A percentile compares a stretch with the other conserved stretches of the same genome.
Conservation (phyloP, 768 basidiomycete species). For the Chlorophyllum brunneum region DNA sequence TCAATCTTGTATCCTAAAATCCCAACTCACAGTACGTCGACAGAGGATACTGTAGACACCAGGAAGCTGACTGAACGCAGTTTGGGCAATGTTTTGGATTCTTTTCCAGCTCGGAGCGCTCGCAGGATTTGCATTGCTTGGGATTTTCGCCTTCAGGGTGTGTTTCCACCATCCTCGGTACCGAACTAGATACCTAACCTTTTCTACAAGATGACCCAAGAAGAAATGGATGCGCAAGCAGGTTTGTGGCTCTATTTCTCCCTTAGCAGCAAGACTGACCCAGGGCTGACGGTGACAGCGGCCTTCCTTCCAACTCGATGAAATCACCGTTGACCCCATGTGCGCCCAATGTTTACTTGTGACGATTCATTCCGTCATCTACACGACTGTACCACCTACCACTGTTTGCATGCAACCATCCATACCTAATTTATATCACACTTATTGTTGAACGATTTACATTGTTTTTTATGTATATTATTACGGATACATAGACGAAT, state of each 20-base stretch:
- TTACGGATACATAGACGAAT: constrained; percentile 7
- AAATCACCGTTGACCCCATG: too few relatives aligned
- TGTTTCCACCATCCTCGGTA: constrained; percentile 8
- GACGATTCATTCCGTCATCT: too few relatives aligned
- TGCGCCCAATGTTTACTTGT: too few relatives aligned
- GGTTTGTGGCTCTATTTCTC: constrained; percentile 33
- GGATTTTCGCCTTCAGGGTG: constrained; percentile 82
- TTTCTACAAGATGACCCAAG: constrained; percentile 39
- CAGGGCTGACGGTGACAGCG: constrained; percentile 18
- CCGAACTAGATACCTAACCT: background rate
- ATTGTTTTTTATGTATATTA: constrained; percentile 7
- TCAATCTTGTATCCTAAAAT: constrained; percentile 67
- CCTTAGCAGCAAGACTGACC: constrained; percentile 12
- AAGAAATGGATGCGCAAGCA: constrained; percentile 69
- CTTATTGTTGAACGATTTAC: background rate
- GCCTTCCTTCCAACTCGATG: constrained; percentile 62
- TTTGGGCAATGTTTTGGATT: constrained; percentile 87
- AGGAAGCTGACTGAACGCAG: constrained; percentile 31
- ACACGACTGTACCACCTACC: background rate
- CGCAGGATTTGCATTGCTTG: constrained; percentile 75
- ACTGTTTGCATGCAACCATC: background rate
- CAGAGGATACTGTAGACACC: background rate
- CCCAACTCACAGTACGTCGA: constrained; percentile 62
- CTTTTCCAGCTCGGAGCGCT: constrained; percentile 72
- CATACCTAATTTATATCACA: constrained; percentile 6